phyloP scores from a whole-genome alignment of 2,329 filamentous ascomycete species.

The Thielaviopsis ethacetica region DNA sequence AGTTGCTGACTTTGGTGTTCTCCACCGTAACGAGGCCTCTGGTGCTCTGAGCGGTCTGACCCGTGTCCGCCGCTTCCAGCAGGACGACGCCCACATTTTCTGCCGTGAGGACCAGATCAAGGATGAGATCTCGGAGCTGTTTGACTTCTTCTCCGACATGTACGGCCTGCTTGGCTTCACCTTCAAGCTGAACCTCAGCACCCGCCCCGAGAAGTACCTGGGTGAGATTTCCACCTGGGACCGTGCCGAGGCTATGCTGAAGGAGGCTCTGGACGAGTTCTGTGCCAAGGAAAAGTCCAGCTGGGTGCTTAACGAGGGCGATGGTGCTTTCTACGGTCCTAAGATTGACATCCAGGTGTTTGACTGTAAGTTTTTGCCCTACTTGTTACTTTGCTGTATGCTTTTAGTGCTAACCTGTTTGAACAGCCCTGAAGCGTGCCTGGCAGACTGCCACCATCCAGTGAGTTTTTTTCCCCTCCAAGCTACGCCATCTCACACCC shows the following conservation, averaged over 20 bases:
- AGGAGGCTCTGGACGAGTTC: constrained; percentile 66
- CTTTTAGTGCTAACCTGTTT: not conserved
- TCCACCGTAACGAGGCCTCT: constrained; percentile 90
- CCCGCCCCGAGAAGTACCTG: constrained; percentile 73
- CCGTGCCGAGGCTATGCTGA: constrained; percentile 66
- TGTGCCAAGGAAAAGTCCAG: constrained; percentile 39
- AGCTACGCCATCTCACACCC: not conserved
- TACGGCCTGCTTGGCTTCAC: constrained; percentile 31
- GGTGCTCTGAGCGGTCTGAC: constrained; percentile 83
- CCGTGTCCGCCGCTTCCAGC: constrained; percentile 82
- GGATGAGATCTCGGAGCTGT: constrained; percentile 57
- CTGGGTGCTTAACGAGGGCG: constrained; percentile 87
- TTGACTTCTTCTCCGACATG: constrained; percentile 55
- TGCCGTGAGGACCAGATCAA: constrained; percentile 64
- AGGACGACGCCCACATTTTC: constrained; percentile 95
- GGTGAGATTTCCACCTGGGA: constrained; percentile 81
- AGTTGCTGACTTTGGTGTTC: constrained; percentile 87
- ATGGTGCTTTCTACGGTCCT: constrained; percentile 95
- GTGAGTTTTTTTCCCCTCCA: constrained; percentile 13
- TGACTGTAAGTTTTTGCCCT: constrained; percentile 7
- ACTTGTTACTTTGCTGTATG: constrained; percentile 21
- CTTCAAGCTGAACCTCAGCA: constrained; percentile 91
- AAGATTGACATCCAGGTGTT: constrained; percentile 95
- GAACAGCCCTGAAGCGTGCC: constrained; percentile 13
- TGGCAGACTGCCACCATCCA: constrained; percentile 91